These are phyloP conservation scores for Dendryphion nanum DNA, from an alignment of 2,329 filamentous ascomycete species.

Conservation along the genomic window DNA sequence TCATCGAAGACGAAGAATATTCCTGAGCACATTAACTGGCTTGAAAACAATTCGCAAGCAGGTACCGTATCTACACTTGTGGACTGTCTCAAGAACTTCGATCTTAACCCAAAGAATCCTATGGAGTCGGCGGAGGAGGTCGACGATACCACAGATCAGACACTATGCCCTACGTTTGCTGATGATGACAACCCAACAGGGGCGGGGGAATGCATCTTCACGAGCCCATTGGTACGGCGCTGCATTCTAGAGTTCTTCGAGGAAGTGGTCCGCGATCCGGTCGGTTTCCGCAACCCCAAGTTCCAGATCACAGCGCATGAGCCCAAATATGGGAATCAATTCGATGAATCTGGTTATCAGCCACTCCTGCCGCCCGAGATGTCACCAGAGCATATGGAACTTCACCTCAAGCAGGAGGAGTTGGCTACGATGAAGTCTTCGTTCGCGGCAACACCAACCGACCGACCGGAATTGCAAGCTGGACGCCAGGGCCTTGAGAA, in stretches of 20 bases:
- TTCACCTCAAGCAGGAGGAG: constrained; percentile 8
- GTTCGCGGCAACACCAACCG: constrained; percentile 16
- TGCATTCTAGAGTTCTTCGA: constrained; percentile 62
- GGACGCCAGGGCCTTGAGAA: constrained; percentile 19
- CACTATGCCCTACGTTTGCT: constrained; percentile 54
- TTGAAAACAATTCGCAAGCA: constrained; percentile 4
- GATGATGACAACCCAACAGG: constrained; percentile 58
- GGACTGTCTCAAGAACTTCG: neutral
- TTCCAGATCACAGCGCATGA: constrained; percentile 19
- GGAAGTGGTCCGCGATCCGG: constrained; percentile 50
- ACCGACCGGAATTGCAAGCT: constrained; percentile 10
- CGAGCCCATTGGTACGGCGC: constrained; percentile 48
- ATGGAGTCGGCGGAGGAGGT: neutral
- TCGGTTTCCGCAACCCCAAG: constrained; percentile 32
- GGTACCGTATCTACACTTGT: constrained; percentile 1
- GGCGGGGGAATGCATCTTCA: constrained; percentile 64
- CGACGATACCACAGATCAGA: neutral
- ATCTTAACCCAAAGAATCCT: neutral
- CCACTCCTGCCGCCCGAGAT: constrained; percentile 9
- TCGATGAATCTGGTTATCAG: neutral
- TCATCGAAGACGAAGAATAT: neutral
- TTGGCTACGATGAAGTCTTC: constrained; percentile 20
- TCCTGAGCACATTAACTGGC: constrained; percentile 9
- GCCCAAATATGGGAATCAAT: constrained; percentile 10
- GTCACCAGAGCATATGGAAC: constrained; percentile 13